Evolutionary conservation across 495 filamentous ascomycete genomes (phyloP).

Genomic region (Patellaria atrata): DNA sequence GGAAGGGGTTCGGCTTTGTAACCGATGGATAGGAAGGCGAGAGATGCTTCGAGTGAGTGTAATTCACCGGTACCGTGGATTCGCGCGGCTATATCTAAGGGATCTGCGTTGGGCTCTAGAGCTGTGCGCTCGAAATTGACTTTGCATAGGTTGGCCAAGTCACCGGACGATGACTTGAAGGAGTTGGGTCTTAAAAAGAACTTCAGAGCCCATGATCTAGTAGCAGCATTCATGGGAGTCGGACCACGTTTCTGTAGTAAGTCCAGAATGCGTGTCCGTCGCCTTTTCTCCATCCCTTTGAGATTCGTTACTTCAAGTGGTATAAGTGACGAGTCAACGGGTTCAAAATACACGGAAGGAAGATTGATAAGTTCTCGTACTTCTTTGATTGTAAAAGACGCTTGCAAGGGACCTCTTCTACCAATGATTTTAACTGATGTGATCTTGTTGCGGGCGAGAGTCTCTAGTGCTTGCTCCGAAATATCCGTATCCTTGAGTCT

Average conservation of each 20-base stretch:
- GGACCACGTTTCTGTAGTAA: constrained; percentile 60
- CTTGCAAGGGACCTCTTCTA: constrained; percentile 75
- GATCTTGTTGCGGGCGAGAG: constrained; percentile 55
- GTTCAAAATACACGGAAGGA: constrained; percentile 54
- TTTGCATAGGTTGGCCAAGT: constrained; percentile 36
- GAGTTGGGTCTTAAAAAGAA: constrained; percentile 63
- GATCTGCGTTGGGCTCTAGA: constrained; percentile 31
- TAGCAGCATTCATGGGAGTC: constrained; percentile 30
- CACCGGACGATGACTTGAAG: constrained; percentile 40
- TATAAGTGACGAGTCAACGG: constrained; percentile 49
- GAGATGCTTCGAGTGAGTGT: constrained; percentile 36
- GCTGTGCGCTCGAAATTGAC: constrained; percentile 54
- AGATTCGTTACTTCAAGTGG: constrained; percentile 42
- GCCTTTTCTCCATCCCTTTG: constrained; percentile 54
- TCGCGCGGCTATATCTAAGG: constrained; percentile 38
- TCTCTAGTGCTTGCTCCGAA: constrained; percentile 63
- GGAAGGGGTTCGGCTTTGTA: constrained; percentile 69
- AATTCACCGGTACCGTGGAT: constrained; percentile 34
- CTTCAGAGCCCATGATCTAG: constrained; percentile 67
- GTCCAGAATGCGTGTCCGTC: constrained; percentile 68
- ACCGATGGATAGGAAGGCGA: constrained; percentile 84
- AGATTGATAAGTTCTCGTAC: constrained; percentile 72
- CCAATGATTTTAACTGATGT: constrained; percentile 75
- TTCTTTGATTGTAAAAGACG: constrained; percentile 90
- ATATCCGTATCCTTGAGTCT: constrained; percentile 73